Conservation (phyloP, 177 flowering plant genomes). For the Vitis hybrid region DNA sequence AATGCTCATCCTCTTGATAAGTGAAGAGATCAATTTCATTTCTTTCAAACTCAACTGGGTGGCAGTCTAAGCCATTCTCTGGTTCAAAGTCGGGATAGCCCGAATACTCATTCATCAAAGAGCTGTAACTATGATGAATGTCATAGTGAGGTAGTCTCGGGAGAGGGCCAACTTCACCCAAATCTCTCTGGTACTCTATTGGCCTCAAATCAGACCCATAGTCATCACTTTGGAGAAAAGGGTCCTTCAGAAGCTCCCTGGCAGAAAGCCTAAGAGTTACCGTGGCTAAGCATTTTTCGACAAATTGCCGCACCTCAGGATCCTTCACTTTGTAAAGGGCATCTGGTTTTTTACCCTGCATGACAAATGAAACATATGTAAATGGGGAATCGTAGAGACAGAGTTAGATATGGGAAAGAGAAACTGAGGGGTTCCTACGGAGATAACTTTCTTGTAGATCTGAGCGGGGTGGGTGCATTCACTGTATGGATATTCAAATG, state of each 20-base stretch:
- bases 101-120: constrained; percentile 32
- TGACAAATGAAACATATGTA: background rate
- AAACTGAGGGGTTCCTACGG: constrained; percentile 47
- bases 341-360: constrained; percentile 84
- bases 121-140: constrained; percentile 17
- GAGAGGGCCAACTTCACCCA: constrained; percentile 32
- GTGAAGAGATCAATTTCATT: constrained; percentile 57
- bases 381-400: background rate
- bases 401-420: background rate
- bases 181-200: constrained; percentile 31
- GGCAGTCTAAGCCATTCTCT: constrained; percentile 38
- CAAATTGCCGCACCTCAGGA: constrained; percentile 73
- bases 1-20: constrained; percentile 58
- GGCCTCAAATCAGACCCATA: constrained; percentile 42
- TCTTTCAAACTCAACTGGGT: constrained; percentile 30
- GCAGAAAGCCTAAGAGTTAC: constrained; percentile 77
- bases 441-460: constrained; percentile 91
- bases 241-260: constrained; percentile 78
- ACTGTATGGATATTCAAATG: constrained; percentile 93
- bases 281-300: constrained; percentile 86
- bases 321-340: constrained; percentile 74
- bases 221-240: constrained; percentile 75
- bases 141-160: constrained; percentile 37
- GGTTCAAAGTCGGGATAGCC: constrained; percentile 29
- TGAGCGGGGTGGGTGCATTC: constrained; percentile 96